Evolutionary conservation across 2,329 filamentous ascomycete genomes (phyloP), one percentile per base, ranked within the genome.

Genomic region (Ceratocystis albifundus): DNA sequence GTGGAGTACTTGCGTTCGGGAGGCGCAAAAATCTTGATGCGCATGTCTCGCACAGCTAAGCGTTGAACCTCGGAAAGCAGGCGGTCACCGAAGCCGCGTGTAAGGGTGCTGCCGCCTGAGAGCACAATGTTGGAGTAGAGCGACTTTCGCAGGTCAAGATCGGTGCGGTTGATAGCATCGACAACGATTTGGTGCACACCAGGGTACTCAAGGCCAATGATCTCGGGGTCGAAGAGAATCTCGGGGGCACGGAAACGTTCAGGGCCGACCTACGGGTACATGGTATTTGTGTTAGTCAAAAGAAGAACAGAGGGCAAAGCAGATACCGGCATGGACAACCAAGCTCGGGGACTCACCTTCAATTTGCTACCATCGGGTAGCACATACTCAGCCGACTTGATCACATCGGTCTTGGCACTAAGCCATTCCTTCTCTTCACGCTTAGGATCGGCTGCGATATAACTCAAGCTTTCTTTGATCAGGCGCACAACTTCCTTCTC

Each of bases 401-500:
- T 83, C 71, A 88, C 82, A 70, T 88, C 90, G 66, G 86, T 80
- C 77, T 94, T 91, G 67, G 87, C 84, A 22, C 87, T 85, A 67
- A 87, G 83, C 91, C 92, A 99, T 70, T 97, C 94, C 77, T 96
- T 96, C 78, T 99, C 94, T 76, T 99, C 94, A 71, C 89, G 91
- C 74, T 88, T 88, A 6, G 94, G 92, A 75, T 97, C 92, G 64
- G 89, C 78, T 28, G 94, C 91, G 48, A 99, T 88, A 75, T 97
- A 99, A 67, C 89, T 88, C 61, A 90, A 88, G 73, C 89, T 89
- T 81, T 99, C 94, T 79, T 99, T 99, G 78, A 99, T 96, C 76
- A 90, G 83, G 70, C 93, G 85, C 67, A 99, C 94, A n/a, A 96
- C 91, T 78, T 99, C 94, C 79, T 99, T 99, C 80, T 99, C 94